Percentiles rank a stretch among this genome's conserved stretches.
Evolutionary conservation across 139 green algal genomes (phyloP).

Genomic region (Coccomyxa sp.): DNA sequence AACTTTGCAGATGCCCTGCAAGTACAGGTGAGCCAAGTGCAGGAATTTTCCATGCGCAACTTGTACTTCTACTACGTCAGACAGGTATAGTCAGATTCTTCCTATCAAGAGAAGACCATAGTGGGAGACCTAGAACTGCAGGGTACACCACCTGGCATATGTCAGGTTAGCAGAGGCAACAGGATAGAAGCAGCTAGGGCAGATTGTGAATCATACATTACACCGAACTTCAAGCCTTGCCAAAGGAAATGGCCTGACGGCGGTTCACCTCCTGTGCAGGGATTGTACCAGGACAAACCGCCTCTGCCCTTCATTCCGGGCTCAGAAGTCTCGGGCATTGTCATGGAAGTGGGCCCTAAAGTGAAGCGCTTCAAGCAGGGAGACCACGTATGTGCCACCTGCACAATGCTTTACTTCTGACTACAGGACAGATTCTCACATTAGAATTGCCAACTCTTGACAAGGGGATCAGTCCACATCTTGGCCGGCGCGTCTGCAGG

Average conservation of each 20-base stretch:
- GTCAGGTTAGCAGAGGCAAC: not conserved
- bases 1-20: conserved; percentile 77
- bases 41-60: too few relatives aligned
- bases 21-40: conserved; percentile 34
- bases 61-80: too few relatives aligned
- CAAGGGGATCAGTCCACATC: too few relatives aligned
- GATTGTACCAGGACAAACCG: conserved; percentile 77
- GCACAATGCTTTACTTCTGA: not conserved
- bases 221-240: not conserved
- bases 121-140: too few relatives aligned
- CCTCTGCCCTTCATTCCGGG: conserved; percentile 80
- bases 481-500: too few relatives aligned
- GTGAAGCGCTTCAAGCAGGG: conserved; percentile 59
- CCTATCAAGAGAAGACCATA: not conserved
- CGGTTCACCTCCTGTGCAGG: conserved; percentile 49
- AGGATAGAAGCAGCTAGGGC: not conserved
- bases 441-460: too few relatives aligned
- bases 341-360: conserved; percentile 60
- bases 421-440: too few relatives aligned
- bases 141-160: not conserved
- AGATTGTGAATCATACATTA: not conserved
- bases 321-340: conserved; percentile 65
- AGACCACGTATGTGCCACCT: conserved; percentile 49
- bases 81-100: too few relatives aligned
- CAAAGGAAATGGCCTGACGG: not conserved